Evolutionary conservation across 805 yeast genomes (phyloP), one percentile per base, ranked within the genome.

Genomic region (Sugiyamaella floridensis): DNA sequence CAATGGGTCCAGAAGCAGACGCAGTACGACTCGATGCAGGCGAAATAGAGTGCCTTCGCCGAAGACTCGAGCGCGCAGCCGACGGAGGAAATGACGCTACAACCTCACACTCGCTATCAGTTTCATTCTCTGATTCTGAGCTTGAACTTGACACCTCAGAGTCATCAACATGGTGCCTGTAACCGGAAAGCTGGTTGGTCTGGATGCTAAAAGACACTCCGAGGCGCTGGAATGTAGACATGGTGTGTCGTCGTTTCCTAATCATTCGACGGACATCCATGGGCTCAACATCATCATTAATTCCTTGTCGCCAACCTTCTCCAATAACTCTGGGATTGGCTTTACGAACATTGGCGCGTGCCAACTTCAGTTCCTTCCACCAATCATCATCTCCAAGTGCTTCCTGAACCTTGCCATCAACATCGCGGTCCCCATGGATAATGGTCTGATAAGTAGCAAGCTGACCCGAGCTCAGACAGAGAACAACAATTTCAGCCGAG

Each of bases 201-300:
- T 83, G 83, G 83, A 90, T 86, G 48, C 84, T 82, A 54, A 87
- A 77, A 1, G 93, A 82, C 3, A 89, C 79, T 0, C 97, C 97
- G 59, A 85, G 72, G 55, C 80, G 81, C 63, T 86, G 93, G 49
- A 89, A 67, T 49, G 82, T 80, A 9, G 92, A 80, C 18, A 87
- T 46, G 0, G 72, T 67, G 28, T 63, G 66, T 22, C 72, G 56
- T 10, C 73, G 57, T 49, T 61, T 63, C 14, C 58, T 53, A 10
- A 45, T 45, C 40, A 45, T 34, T 44, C 49, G 20, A 15, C 47
- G 46, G 4, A 32, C 37, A 32, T 32, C 37, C 49, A 28, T 16
- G 15, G 45, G 26, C 69, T 65, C 4, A 9, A 37, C 29, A 45
- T 15, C 22, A 29, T 45, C 48, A 29, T 45, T 45, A 14, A 29